Evolutionary conservation across 1,139 yeast species (phyloP).

Genomic region (Diutina mesorugosa): DNA sequence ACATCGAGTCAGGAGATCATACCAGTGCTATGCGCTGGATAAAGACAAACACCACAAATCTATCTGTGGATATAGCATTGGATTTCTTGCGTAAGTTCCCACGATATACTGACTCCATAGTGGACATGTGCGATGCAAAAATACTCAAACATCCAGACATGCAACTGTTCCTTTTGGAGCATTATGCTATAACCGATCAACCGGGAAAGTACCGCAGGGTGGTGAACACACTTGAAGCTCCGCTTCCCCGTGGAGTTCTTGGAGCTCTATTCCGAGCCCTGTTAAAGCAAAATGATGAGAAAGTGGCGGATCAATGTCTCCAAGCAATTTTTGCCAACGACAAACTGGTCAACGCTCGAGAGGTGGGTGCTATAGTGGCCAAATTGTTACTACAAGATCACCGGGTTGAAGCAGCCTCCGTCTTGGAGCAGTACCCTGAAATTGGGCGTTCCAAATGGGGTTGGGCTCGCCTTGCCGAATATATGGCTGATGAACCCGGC

Average conservation of each 20-base stretch:
- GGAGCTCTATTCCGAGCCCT: slow-evolving; percentile 22
- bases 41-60: neutral
- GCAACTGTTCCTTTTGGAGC: neutral
- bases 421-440: slow-evolving; percentile 8
- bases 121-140: neutral
- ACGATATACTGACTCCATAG: neutral
- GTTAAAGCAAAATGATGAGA: slow-evolving; percentile 14
- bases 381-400: slow-evolving; percentile 16
- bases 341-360: slow-evolving; percentile 14
- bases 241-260: slow-evolving; percentile 20
- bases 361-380: slow-evolving; percentile 16
- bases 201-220: neutral
- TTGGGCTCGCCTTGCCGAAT: slow-evolving; percentile 4
- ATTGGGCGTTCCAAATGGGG: slow-evolving; percentile 6
- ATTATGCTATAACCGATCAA: neutral
- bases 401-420: slow-evolving; percentile 11
- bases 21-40: neutral
- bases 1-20: neutral
- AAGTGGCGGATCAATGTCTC: slow-evolving; percentile 18
- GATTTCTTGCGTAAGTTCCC: neutral
- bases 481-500: neutral
- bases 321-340: slow-evolving; percentile 18
- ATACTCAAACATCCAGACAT: neutral
- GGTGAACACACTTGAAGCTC: slow-evolving; percentile 11
- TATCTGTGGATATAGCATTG: neutral